phyloP scores from a whole-genome alignment of 192 early-diverging fungal species.

The Podila epigama region DNA sequence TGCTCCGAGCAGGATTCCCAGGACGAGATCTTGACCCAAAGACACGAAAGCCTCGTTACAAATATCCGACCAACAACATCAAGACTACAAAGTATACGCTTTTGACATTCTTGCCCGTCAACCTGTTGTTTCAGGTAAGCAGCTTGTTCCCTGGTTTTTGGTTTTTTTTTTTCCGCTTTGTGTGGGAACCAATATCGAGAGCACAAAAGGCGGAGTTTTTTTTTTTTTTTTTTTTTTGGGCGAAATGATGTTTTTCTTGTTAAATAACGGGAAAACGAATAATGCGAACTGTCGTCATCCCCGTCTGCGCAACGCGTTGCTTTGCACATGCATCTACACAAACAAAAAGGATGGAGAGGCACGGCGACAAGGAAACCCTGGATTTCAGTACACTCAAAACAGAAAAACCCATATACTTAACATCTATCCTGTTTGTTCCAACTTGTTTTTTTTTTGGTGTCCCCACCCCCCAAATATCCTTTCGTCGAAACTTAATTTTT shows the following conservation, averaged over 20 bases:
- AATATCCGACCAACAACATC: conserved; percentile 57
- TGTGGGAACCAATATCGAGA: background rate
- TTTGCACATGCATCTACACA: too few species aligned
- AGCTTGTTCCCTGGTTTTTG: background rate
- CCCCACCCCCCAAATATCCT: too few species aligned
- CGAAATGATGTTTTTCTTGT: background rate
- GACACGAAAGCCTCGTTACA: conserved; percentile 48
- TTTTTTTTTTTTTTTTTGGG: background rate
- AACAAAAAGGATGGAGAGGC: background rate
- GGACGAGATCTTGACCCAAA: conserved; percentile 38
- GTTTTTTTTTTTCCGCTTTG: background rate
- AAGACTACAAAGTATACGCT: conserved; percentile 57
- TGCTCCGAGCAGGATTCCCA: conserved; percentile 39
- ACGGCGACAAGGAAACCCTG: too few species aligned
- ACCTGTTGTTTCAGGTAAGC: conserved; percentile 54
- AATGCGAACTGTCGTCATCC: conserved; percentile 1
- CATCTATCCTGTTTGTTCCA: background rate
- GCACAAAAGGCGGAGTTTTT: background rate
- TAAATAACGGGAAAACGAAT: background rate
- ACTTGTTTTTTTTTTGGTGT: too few species aligned
- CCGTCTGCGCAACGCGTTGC: too few species aligned
- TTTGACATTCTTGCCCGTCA: conserved; percentile 50
- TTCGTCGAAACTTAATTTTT: background rate
- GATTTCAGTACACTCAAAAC: too few species aligned
- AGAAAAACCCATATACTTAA: too few species aligned